Conservation (phyloP, 441 rosid genomes). For the Pelargonium cotyledonis region DNA sequence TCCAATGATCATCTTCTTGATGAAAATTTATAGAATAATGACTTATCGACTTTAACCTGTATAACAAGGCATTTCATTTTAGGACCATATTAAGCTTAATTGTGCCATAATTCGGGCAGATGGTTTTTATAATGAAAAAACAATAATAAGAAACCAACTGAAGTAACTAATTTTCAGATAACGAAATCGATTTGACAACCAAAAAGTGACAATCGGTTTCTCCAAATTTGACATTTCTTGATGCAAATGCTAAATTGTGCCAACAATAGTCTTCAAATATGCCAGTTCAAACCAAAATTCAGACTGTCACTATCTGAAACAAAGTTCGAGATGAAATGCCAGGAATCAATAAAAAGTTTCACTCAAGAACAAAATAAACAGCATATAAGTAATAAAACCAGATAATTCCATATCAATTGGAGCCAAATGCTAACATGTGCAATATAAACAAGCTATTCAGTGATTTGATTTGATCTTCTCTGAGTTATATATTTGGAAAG, state of each 20-base stretch:
- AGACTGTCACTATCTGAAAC: background rate
- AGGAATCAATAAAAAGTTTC: background rate
- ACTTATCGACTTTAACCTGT: too few species aligned
- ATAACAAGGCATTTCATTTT: too few species aligned
- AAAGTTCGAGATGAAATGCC: background rate
- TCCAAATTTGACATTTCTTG: background rate
- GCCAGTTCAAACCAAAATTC: background rate
- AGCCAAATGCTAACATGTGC: background rate
- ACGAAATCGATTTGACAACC: background rate
- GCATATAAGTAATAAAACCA: too few species aligned
- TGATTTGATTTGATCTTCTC: too few species aligned
- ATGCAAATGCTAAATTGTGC: background rate
- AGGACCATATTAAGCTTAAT: too few species aligned
- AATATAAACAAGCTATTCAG: too few species aligned
- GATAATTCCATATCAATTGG: background rate
- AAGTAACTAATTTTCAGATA: background rate
- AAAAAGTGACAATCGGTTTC: background rate
- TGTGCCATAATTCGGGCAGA: too few species aligned
- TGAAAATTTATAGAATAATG: too few species aligned
- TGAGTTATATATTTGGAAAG: too few species aligned
- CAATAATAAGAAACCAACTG: too few species aligned
- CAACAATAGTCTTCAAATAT: background rate
- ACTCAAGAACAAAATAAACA: background rate
- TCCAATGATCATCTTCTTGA: too few species aligned
- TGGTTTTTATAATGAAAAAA: too few species aligned